Conservation (phyloP, 768 basidiomycete genomes). For the Gloeopeniophorella convolvens region DNA sequence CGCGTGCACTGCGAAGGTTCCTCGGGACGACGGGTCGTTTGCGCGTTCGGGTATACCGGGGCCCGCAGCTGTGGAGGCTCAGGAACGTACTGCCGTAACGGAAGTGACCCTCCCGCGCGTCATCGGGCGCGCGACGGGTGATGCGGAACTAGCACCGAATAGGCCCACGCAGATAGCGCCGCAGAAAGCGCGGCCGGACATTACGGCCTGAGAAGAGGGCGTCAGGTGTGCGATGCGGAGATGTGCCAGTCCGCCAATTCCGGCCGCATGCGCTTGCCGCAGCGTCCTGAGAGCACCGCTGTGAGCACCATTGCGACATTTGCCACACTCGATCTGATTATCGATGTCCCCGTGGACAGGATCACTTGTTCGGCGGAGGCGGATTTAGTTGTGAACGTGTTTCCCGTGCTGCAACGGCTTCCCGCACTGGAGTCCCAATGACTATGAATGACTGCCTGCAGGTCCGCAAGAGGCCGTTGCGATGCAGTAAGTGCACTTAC, state of each 20-base stretch:
- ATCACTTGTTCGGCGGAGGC: constrained; percentile 19
- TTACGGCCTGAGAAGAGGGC: constrained; percentile 9
- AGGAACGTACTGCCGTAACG: constrained; percentile 14
- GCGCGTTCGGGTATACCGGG: too few species aligned
- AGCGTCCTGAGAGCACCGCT: constrained; percentile 7
- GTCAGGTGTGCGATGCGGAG: constrained; percentile 19
- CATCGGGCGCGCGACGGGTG: constrained; percentile 17
- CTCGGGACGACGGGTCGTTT: too few species aligned
- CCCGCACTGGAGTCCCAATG: constrained; percentile 17
- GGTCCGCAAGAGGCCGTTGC: constrained; percentile 19
- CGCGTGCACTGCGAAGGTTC: too few species aligned
- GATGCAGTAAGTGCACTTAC: constrained; percentile 17
- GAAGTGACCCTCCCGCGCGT: constrained; percentile 3
- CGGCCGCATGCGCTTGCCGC: constrained; percentile 14
- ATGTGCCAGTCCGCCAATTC: constrained; percentile 13
- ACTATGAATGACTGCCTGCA: constrained; percentile 19
- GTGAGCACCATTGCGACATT: constrained; percentile 4
- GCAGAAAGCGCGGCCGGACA: constrained; percentile 12
- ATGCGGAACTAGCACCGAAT: constrained; percentile 16
- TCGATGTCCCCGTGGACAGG: constrained; percentile 16
- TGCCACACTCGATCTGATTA: constrained; percentile 15
- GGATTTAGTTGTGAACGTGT: constrained; percentile 19
- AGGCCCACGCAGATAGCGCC: constrained; percentile 13
- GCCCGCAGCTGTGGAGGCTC: neutral
- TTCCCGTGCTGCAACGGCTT: constrained; percentile 15